Base-by-base conservation (phyloP, 179 eudicot genomes). In the Corrigiola litoralis region DNA sequence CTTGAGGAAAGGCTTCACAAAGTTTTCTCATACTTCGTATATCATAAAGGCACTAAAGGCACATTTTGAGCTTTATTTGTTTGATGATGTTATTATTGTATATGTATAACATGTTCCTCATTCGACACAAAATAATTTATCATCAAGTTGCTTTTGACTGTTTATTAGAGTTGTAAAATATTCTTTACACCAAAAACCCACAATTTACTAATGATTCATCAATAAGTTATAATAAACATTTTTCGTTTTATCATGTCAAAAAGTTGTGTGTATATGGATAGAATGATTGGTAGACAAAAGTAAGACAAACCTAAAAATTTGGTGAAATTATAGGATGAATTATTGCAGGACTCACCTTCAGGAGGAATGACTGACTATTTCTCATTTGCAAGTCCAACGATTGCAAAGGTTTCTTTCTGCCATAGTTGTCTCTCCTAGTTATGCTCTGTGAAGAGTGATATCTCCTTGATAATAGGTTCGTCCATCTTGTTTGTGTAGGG, bases 361-460 rank as follows among this genome's bases (percentile, higher is more conserved):
- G 45, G 49, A 54, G 63, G 41, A 49, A 65, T 25, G 61, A 45
- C 56, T 17, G 9, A 60, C n/a, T 20, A 58, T 36, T 54, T 57
- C 63, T 70, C 52, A 32, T 61, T 23, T 38, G 63, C 57, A 55
- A 25, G 46, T 61, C 63, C 42, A 40, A 31, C 20, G 17, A 38
- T 36, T 45, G 49, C 55, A 42, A 24, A 18, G 18, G 34, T 12
- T 41, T 29, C 46, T 28, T 4, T 62, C 25, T 12, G 53, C 63
- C 25, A 46, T 56, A 13, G 14, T 36, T 32, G n/a, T n/a, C n/a
- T 54, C 23, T 60, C 36, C 66, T 70, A 66, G 56, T 70, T 74
- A 53, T 66, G 63, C 59, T 61, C 79, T 74, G 61, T 74, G 44
- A 78, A 70, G 1, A 76, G 76, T 23, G 82, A 74, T 71, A 76